Conservation (phyloP, 805 yeast genomes). For the Wickerhamiella sorbophila region DNA sequence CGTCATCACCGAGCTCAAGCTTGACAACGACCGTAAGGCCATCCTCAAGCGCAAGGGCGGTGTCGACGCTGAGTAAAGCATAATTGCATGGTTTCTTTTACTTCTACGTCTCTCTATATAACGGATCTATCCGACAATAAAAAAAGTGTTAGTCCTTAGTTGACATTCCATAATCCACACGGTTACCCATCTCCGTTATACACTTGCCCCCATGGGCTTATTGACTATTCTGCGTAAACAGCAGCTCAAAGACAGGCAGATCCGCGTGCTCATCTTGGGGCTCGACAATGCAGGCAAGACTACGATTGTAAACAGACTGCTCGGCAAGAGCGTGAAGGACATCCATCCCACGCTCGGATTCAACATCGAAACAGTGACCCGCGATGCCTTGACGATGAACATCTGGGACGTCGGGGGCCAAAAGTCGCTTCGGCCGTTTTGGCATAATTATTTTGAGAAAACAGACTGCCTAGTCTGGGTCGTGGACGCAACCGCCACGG, state of each 20-base stretch:
- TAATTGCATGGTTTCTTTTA: neutral
- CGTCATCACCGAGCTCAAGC: conserved; percentile 94
- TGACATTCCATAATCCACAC: neutral
- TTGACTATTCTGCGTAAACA: conserved; percentile 69
- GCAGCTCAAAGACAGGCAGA: conserved; percentile 62
- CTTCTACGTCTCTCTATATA: conserved; percentile 1
- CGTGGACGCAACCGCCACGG: conserved; percentile 49
- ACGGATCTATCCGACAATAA: neutral
- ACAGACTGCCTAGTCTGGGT: conserved; percentile 78
- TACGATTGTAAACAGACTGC: conserved; percentile 51
- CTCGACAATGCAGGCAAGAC: conserved; percentile 89
- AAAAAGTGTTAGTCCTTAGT: neutral
- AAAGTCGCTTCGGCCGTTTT: conserved; percentile 62
- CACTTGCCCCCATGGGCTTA: conserved; percentile 69
- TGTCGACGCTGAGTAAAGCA: conserved; percentile 63
- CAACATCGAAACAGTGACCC: conserved; percentile 47
- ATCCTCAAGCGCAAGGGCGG: conserved; percentile 97
- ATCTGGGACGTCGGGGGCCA: conserved; percentile 87
- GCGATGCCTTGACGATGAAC: conserved; percentile 22
- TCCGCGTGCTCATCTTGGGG: conserved; percentile 65
- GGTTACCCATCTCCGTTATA: too few relatives aligned
- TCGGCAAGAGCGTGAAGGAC: conserved; percentile 35
- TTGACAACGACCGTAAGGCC: conserved; percentile 98
- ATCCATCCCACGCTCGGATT: conserved; percentile 88
- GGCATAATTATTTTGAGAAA: conserved; percentile 86